These are phyloP conservation scores for Suillus americanus DNA, from an alignment of 768 basidiomycete species.

Conservation along the genomic window DNA sequence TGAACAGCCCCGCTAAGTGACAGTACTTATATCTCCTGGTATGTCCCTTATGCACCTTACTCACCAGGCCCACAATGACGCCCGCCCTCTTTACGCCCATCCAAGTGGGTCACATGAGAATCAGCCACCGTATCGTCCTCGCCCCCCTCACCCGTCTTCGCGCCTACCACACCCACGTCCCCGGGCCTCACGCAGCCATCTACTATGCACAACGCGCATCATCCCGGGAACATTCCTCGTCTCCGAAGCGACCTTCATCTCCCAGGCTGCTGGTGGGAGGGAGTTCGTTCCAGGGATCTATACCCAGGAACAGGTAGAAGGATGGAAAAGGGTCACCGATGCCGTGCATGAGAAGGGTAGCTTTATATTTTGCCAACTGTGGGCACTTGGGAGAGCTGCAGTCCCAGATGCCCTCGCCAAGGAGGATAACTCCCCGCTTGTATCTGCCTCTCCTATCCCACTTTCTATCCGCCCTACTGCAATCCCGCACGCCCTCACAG, in stretches of 20 bases:
- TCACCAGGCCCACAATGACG: background rate
- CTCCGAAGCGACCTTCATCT: conserved; percentile 45
- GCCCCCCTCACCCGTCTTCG: conserved; percentile 37
- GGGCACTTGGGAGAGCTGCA: conserved; percentile 40
- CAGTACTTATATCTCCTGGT: too few species aligned
- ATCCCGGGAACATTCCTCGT: conserved; percentile 43
- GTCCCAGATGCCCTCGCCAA: conserved; percentile 13
- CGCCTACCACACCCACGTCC: conserved; percentile 26
- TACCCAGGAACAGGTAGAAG: conserved; percentile 45
- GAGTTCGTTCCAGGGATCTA: conserved; percentile 49
- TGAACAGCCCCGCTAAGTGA: too few species aligned
- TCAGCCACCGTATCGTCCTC: conserved; percentile 36
- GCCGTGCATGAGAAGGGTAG: conserved; percentile 44
- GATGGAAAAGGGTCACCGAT: conserved; percentile 52
- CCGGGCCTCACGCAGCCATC: conserved; percentile 30
- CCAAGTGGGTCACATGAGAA: conserved; percentile 26
- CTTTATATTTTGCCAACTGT: conserved; percentile 46
- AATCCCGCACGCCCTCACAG: conserved; percentile 39
- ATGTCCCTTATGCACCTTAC: too few species aligned
- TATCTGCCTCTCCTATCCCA: conserved; percentile 25
- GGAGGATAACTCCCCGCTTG: conserved; percentile 17
- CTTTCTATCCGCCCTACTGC: conserved; percentile 9
- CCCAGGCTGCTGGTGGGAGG: conserved; percentile 29
- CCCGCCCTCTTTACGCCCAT: conserved; percentile 34
- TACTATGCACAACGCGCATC: conserved; percentile 39